Evolutionary conservation across 2,329 filamentous ascomycete species (phyloP), one percentile per base, ranked within the genome.

Genomic region (Aspergillus pseudoterreus): DNA sequence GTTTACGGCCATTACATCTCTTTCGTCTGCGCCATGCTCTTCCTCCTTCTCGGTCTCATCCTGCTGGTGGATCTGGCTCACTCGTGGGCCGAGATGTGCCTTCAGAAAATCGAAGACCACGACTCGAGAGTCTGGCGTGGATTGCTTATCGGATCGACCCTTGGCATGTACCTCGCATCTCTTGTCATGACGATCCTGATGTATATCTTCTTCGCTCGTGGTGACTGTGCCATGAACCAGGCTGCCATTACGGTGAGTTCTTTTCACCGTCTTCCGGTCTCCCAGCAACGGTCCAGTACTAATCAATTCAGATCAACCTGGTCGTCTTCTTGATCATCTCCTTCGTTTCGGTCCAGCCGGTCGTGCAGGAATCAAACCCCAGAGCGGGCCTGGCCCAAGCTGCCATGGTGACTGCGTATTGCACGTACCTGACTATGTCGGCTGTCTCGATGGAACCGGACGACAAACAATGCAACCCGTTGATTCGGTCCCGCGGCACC

Each of bases 391-490:
- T 99, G 53, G 94, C 94, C n/a, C 94, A 99, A 70, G 91, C 92
- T 39, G 92, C 94, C 56, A 96, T 97, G 83, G 94, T 99, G 42
- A 90, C 92, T 15, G 83, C 96, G 52, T 99, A 99, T 79, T 99
- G 94, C 82, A 97, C 94, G 41, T 99, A 99, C 68, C 83, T 99
- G 50, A 99, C 94, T 60, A 90, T 99, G 85, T 96, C 92, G 2
- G 94, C 94, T 22, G 94, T 99, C 1, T 95, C 91, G 50, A 97
- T 99, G 94, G 92, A 99, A 65, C 94, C 94, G 0, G 92, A 97
- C 70, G 85, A 96, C 76, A 87, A 89, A 62, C 82, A 89, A 58
- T 99, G 94, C 82, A 99, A 99, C 72, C 94, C 94, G 8, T 80
- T 99, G 30, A 80, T 96, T 55, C 75, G 83, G 48, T 92, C 91